phyloP scores from a whole-genome alignment of 2,329 filamentous ascomycete genomes.

The Pyricularia pennisetigena region DNA sequence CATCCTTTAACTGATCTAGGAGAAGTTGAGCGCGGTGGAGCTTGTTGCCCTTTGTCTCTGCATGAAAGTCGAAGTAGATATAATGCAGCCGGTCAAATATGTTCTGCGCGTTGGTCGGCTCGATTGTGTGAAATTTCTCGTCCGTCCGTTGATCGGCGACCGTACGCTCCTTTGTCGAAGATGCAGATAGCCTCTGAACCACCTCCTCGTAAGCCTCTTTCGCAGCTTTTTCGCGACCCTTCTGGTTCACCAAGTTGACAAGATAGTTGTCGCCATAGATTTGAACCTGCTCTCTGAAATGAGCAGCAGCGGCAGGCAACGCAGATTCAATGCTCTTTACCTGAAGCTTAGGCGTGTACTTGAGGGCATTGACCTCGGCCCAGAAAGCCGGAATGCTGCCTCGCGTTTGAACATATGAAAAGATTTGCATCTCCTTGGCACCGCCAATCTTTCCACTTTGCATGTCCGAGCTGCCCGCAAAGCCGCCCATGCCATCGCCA shows the following conservation, averaged over 20 bases:
- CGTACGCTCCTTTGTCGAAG: conserved; percentile 56
- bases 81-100: conserved; percentile 80
- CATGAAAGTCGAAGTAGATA: conserved; percentile 97
- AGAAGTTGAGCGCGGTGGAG: conserved; percentile 88
- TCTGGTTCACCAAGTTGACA: conserved; percentile 95
- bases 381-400: conserved; percentile 94
- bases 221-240: conserved; percentile 77
- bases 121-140: conserved; percentile 75
- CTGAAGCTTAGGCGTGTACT: conserved; percentile 85
- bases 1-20: conserved; percentile 69
- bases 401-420: conserved; percentile 93
- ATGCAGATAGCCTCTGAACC: conserved; percentile 64
- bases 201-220: conserved; percentile 93
- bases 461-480: conserved; percentile 65
- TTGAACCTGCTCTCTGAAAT: conserved; percentile 89
- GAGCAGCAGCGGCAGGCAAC: conserved; percentile 65
- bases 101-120: conserved; percentile 41
- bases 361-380: conserved; percentile 89
- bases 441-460: conserved; percentile 61
- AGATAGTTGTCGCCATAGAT: conserved; percentile 95
- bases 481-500: conserved; percentile 63
- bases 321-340: conserved; percentile 78
- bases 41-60: conserved; percentile 87
- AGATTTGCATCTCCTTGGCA: conserved; percentile 72
- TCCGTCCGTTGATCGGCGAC: conserved; percentile 59